Evolutionary conservation across 2,329 filamentous ascomycete species (phyloP), one percentile per base, ranked within the genome.

Genomic region (Fusarium newnesense): DNA sequence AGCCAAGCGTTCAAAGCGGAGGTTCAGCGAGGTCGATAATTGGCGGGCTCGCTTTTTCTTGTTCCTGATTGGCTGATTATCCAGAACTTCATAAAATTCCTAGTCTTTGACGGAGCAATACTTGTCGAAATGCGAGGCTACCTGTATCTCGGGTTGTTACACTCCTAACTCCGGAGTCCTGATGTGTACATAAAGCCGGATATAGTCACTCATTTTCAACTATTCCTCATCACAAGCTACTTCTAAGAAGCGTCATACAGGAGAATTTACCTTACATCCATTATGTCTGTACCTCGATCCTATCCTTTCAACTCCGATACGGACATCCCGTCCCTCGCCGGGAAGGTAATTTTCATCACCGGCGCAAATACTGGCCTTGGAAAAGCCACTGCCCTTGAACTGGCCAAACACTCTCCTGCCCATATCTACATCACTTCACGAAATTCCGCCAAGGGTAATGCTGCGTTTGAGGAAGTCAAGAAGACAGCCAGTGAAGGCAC

Each of bases 291-390:
- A 2, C 0, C 13, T 0, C 43, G 6, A 2, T 24, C 26, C 0
- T 62, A 62, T 4, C 1, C 47, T 4, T 68, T 62, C 1, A 0
- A 43, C 1, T 26, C 64, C 12, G 12, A 13, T 13, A 34, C 12
- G 12, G 32, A 68, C 0, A 62, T 68, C 1, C 26, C 54, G 2
- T 49, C 54, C 0, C 64, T 68, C 1, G 0, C 21, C 1, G 42
- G 32, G 1, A 49, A 49, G 9, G 16, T 63, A 2, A 54, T 68
- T 1, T 6, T 63, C 3, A 68, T 68, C 10, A 68, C 65, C 0
- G 65, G 65, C 0, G 64, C 65, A 19, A 68, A 68, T 13, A 68
- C 64, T 0, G 65, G 65, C 0, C 64, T 68, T 0, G 65, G 65
- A 2, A 68, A 68, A 11, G 64, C 65, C 2, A 62, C 64, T 2